These are phyloP conservation scores for Ascochyta clinopodiicola DNA, from an alignment of 2,329 filamentous ascomycete genomes.

Conservation along the genomic window DNA sequence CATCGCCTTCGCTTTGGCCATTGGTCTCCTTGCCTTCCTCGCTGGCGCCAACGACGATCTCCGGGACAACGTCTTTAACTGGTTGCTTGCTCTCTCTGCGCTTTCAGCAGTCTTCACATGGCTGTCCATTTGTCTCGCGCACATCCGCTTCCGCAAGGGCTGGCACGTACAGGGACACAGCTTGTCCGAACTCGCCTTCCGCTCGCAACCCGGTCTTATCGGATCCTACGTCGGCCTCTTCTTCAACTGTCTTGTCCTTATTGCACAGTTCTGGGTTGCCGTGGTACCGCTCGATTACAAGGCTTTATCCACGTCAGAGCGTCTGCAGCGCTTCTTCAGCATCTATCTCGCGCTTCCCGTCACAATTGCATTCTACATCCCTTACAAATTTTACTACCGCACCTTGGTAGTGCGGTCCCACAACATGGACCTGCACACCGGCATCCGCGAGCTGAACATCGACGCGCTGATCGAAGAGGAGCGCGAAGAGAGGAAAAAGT, in stretches of 20 bases:
- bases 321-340: conserved; percentile 74
- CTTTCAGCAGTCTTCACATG: conserved; percentile 78
- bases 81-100: conserved; percentile 74
- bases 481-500: conserved; percentile 68
- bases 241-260: conserved; percentile 77
- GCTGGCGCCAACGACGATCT: conserved; percentile 50
- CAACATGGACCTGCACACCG: conserved; percentile 88
- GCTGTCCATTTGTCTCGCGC: conserved; percentile 68
- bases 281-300: conserved; percentile 73
- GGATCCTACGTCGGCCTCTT: conserved; percentile 82
- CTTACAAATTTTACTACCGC: conserved; percentile 76
- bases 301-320: conserved; percentile 51
- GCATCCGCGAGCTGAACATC: conserved; percentile 83
- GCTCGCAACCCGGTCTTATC: conserved; percentile 75
- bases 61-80: conserved; percentile 62
- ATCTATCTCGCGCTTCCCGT: conserved; percentile 74
- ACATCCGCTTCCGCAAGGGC: conserved; percentile 69
- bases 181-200: conserved; percentile 81
- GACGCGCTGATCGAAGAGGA: conserved; percentile 81
- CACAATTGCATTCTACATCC: conserved; percentile 70
- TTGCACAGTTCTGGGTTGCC: conserved; percentile 88
- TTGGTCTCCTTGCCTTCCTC: conserved; percentile 67
- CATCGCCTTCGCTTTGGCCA: conserved; percentile 59
- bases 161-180: conserved; percentile 67
- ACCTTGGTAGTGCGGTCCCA: conserved; percentile 70